Conservation (phyloP, 441 rosid species). For the Flueggea neowawraea region DNA sequence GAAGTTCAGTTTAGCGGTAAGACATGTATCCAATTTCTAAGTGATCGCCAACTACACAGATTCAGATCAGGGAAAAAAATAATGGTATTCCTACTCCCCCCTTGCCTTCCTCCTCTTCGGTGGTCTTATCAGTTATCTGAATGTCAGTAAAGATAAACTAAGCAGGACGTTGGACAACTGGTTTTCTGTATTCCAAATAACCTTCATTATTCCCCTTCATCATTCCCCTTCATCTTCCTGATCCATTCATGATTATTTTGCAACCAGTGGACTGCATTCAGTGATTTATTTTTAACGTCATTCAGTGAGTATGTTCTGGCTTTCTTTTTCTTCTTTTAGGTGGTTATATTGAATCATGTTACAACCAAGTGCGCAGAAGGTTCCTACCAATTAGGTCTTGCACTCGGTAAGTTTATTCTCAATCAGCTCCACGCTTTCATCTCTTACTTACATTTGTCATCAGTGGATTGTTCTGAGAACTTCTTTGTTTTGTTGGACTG, state of each 20-base stretch:
- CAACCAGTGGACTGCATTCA: no score
- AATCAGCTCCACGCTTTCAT: conserved; percentile 1
- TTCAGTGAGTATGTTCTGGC: no score
- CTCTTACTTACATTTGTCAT: conserved; percentile 3
- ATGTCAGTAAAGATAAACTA: not conserved
- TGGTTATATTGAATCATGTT: conserved; percentile 87
- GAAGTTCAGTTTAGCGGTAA: conserved; percentile 73
- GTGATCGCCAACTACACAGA: not conserved
- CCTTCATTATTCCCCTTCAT: no score
- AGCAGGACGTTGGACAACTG: no score
- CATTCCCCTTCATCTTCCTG: no score
- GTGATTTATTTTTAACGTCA: no score
- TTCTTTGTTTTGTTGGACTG: conserved; percentile 15
- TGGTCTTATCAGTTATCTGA: not conserved
- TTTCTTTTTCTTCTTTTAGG: conserved; percentile 38
- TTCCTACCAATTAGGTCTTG: conserved; percentile 80
- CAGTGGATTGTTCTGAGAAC: conserved; percentile 4
- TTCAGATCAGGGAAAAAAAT: not conserved
- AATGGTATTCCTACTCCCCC: no score
- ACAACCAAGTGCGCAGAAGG: conserved; percentile 73
- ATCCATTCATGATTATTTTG: no score
- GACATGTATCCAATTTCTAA: conserved; percentile 10
- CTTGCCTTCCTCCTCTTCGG: no score
- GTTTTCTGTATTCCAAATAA: no score
- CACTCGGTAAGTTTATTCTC: conserved; percentile 51